Percentiles rank a stretch among this genome's conserved stretches.
These are phyloP conservation scores for Pichia paraexigua DNA, from an alignment of 805 yeast species.

Conservation along the genomic window DNA sequence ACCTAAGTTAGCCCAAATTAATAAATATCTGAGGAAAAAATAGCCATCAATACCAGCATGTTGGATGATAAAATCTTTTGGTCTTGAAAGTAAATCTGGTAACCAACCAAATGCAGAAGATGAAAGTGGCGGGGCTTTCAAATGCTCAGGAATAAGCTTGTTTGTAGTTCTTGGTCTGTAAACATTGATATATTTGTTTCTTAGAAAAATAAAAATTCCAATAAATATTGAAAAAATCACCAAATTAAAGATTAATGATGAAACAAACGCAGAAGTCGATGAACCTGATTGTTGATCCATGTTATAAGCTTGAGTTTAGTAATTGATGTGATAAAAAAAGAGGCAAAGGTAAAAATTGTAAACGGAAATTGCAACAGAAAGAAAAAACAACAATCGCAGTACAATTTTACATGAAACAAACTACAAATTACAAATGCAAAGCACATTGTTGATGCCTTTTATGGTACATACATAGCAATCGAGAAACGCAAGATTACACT, in stretches of 20 bases:
- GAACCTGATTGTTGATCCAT: slow-evolving; percentile 13
- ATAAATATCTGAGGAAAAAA: slow-evolving; percentile 59
- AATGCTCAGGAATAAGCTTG: slow-evolving; percentile 37
- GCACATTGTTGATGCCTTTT: no score
- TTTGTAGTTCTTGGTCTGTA: slow-evolving; percentile 45
- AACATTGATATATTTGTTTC: slow-evolving; percentile 39
- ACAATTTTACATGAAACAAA: no score
- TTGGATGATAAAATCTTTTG: slow-evolving; percentile 58
- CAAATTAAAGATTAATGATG: slow-evolving; percentile 39
- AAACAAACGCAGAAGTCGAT: slow-evolving; percentile 43
- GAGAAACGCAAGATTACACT: no score
- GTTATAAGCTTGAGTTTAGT: not conserved
- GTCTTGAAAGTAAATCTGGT: slow-evolving; percentile 39
- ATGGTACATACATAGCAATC: no score
- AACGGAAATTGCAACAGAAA: not conserved
- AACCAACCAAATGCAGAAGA: slow-evolving; percentile 50
- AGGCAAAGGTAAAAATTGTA: not conserved
- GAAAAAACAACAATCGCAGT: no score
- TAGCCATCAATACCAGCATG: slow-evolving; percentile 72
- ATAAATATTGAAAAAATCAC: slow-evolving; percentile 36
- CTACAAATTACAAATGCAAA: no score
- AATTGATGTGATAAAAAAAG: not conserved
- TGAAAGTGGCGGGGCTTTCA: slow-evolving; percentile 33
- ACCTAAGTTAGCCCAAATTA: slow-evolving; percentile 45
- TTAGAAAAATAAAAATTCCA: slow-evolving; percentile 31